These are phyloP conservation scores for Lactuca sativa DNA, from an alignment of 129 eudicot genomes.

Conservation along the genomic window DNA sequence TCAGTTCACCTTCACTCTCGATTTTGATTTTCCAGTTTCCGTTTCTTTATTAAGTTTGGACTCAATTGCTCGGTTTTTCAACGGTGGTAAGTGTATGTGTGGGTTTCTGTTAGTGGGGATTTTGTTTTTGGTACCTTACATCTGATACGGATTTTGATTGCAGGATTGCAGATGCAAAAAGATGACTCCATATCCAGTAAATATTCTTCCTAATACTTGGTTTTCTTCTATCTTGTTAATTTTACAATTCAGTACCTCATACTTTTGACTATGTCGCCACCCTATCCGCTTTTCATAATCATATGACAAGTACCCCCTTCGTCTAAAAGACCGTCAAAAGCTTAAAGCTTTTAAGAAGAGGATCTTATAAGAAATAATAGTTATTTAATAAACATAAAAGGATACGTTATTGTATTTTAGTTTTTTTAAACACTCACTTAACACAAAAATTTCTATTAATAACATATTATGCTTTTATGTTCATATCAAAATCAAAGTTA, in stretches of 20 bases:
- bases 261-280: not conserved
- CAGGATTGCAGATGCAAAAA: slow-evolving; percentile 85
- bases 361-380: too few species aligned
- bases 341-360: too few species aligned
- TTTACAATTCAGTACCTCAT: slow-evolving; percentile 21
- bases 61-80: not conserved
- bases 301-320: too few species aligned
- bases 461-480: too few species aligned
- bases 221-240: not conserved
- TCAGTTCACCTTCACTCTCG: not conserved
- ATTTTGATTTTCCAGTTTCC: not conserved
- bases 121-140: not conserved
- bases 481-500: too few species aligned
- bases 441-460: too few species aligned
- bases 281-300: not conserved
- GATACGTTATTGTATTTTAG: too few species aligned
- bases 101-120: not conserved
- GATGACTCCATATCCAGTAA: slow-evolving; percentile 66
- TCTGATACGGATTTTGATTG: slow-evolving; percentile 10
- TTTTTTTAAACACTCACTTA: too few species aligned
- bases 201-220: not conserved
- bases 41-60: not conserved
- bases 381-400: too few species aligned
- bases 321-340: too few species aligned
- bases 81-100: not conserved